Base-by-base conservation (phyloP, 306 rosid species). In the Malus asiatica region DNA sequence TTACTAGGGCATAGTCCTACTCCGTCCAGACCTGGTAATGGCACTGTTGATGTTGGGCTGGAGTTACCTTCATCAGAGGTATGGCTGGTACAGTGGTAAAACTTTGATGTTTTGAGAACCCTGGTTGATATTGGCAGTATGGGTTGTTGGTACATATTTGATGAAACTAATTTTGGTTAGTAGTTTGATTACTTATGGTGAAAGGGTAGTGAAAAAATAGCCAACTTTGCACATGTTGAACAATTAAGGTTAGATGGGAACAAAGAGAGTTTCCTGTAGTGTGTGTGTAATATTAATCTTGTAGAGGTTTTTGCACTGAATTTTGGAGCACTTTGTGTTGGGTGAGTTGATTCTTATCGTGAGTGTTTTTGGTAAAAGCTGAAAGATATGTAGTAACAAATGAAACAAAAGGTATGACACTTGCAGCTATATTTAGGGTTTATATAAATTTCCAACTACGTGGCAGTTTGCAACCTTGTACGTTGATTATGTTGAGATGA, bases 1-100 rank as follows among this genome's bases (percentile, higher is more conserved):
- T 71, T 82, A 67, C 87, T 68, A 95, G 99, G 92, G 70, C 83
- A 73, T 67, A 73, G 82, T 66, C 82, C 87, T 66, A 74, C 90
- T 72, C 89, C 90, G 40, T 82, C 88, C 44, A 81, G 88, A 81
- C 89, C 84, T 66, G 89, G 87, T 62, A 90, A 84, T 81, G 82
- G 77, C 58, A 77, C 91, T 79, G 86, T 57, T 59, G 90, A 82
- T 69, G 91, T 88, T 66, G 89, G 84, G 71, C 81, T 67, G 76
- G 91, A 88, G 84, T 65, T 96, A 60, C 98, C 88, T 77, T 83
- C 90, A 68, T 84, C 88, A 72, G 92, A 92, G 99, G 99, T 95
- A 88, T 74, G 80, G 9, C 58, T 70, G 53, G 75, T 66, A 25
- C 53, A 69, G 70, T 59, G 72, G 52, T 77, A 71, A 66, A 32